phyloP scores from a whole-genome alignment of 371 early-diverging fungal genomes.

The Circinella minor region DNA sequence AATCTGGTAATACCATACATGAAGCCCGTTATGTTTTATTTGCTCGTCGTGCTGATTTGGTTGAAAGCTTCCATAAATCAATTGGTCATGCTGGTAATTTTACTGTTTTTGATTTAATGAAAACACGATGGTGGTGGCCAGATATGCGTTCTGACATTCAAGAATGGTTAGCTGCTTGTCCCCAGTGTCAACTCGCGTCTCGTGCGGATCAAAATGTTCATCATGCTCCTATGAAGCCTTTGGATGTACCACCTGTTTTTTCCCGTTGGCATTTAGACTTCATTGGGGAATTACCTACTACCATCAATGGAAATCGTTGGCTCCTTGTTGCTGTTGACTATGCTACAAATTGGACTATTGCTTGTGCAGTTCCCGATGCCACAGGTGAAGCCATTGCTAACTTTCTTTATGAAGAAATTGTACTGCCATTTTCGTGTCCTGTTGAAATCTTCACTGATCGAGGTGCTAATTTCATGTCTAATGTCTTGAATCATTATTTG shows the following conservation, averaged over 20 bases:
- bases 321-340: constrained; percentile 40
- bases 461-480: constrained; percentile 2
- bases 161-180: constrained; percentile 5
- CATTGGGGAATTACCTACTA: constrained; percentile 26
- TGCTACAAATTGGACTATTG: constrained; percentile 41
- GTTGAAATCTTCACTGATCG: background rate
- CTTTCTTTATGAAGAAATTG: constrained; percentile 7
- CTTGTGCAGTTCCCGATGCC: constrained; percentile 14
- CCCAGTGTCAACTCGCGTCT: background rate
- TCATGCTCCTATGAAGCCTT: background rate
- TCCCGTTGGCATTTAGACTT: constrained; percentile 32
- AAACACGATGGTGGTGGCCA: constrained; percentile 28
- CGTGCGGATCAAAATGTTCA: background rate
- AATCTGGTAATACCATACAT: background rate
- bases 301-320: constrained; percentile 24
- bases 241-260: constrained; percentile 3
- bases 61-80: background rate
- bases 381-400: constrained; percentile 12
- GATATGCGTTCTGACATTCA: constrained; percentile 17
- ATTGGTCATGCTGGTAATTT: constrained; percentile 19
- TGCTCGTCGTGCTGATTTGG: too few relatives aligned
- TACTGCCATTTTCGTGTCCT: background rate
- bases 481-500: background rate
- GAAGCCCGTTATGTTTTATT: background rate
- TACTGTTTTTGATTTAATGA: constrained; percentile 14